Percentiles rank a stretch among this genome's conserved stretches.
These are phyloP conservation scores for Lyophyllum shimeji DNA, from an alignment of 768 basidiomycete genomes.

Conservation along the genomic window DNA sequence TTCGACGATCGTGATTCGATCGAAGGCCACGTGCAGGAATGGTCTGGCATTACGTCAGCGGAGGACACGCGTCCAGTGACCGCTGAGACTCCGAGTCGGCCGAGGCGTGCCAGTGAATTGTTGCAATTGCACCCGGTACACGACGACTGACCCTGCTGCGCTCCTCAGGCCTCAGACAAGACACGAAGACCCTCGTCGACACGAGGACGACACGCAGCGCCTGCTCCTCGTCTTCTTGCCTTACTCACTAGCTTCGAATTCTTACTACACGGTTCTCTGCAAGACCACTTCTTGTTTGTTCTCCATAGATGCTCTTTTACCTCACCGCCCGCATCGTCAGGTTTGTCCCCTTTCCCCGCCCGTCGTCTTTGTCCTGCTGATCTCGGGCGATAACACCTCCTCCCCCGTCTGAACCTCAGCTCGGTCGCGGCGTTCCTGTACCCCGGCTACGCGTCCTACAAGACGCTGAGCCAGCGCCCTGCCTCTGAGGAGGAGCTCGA, in stretches of 20 bases:
- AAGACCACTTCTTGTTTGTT: not conserved
- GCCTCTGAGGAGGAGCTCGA: conserved; percentile 84
- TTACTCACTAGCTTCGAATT: too few species aligned
- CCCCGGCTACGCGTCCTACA: conserved; percentile 96
- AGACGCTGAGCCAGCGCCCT: conserved; percentile 84
- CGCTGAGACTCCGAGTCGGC: too few species aligned
- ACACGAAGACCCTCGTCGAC: not conserved
- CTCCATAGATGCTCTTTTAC: conserved; percentile 43
- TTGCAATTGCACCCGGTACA: too few species aligned
- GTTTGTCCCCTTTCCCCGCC: conserved; percentile 25
- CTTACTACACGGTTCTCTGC: too few species aligned
- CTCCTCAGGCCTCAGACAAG: not conserved
- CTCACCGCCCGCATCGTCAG: conserved; percentile 48
- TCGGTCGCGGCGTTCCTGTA: conserved; percentile 83
- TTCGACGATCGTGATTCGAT: not conserved
- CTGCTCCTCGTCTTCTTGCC: too few species aligned
- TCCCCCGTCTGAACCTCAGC: conserved; percentile 31
- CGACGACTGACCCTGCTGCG: too few species aligned
- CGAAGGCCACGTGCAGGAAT: too few species aligned
- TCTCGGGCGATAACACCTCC: not conserved
- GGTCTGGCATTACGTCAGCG: too few species aligned
- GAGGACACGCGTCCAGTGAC: too few species aligned
- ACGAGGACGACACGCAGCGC: too few species aligned
- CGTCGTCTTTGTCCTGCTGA: not conserved
- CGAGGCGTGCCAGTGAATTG: too few species aligned